Base-by-base conservation (phyloP, 768 basidiomycete species). In the Trametes maxima region DNA sequence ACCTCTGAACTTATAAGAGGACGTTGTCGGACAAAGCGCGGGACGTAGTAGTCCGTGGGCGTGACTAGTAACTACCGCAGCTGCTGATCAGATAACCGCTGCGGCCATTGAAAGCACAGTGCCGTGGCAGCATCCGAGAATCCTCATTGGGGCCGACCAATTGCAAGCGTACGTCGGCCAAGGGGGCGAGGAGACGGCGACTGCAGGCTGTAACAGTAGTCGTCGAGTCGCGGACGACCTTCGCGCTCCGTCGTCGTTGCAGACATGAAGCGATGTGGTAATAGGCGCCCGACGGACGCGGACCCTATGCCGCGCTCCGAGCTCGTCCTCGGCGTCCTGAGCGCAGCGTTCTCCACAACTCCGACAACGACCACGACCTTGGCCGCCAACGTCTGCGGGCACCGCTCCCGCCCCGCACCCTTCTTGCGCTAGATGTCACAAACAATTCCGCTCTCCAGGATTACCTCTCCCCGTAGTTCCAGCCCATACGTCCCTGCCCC, bases 361-460 rank as follows among this genome's bases (percentile, higher is more conserved):
- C 16, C 43, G 39, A 55, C 53, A 39, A 54, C 60, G 21, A 62
- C 60, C 45, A 45, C 50, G 22, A 46, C 59, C 43, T 33, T 8
- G 16, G n/a, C 43, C 51, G 12, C 39, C 51, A 45, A 48, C 62
- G 46, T 16, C 54, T 55, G 25, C 51, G 36, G 54, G 48, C 19
- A 45, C 14, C 46, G 17, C 46, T 3, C 54, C 28, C 40, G 42
- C 57, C 37, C 22, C 40, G 12, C 28, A 16, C 57, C 36, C 40
- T 19, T 54, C 45, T 19, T 24, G 13, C 36, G 13, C 33, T 50
- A 22, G 19, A 64, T 64, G 62, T 53, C 62, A 39, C 56, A 57
- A 36, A 33, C 62, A 22, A 64, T 64, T n/a, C 62, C 62, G 8
- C 49, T 64, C 8, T 59, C 57, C 25, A 49, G 57, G 24, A 47